A percentile compares a stretch with the other conserved stretches of the same genome.
Evolutionary conservation across 495 filamentous ascomycete genomes (phyloP).

Genomic region (Lichina pygmaea): DNA sequence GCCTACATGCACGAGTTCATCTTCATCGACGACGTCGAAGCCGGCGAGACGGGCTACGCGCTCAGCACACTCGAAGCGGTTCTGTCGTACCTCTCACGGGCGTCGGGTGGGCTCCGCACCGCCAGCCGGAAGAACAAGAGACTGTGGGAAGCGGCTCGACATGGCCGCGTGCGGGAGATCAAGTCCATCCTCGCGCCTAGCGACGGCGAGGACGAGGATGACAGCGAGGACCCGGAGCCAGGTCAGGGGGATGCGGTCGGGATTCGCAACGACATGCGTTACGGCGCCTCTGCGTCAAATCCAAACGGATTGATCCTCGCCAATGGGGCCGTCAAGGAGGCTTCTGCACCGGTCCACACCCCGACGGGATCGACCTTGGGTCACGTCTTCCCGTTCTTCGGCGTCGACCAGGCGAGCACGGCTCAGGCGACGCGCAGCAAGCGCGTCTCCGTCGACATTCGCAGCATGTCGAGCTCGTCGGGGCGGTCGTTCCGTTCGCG

Average conservation of each 20-base stretch:
- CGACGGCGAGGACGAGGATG: neutral
- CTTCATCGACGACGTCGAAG: slow-evolving; percentile 92
- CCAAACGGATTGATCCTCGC: neutral
- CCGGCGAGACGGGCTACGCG: slow-evolving; percentile 89
- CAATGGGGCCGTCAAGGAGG: slow-evolving; percentile 5
- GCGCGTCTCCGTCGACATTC: slow-evolving; percentile 62
- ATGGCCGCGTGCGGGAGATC: slow-evolving; percentile 47
- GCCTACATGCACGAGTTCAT: slow-evolving; percentile 89
- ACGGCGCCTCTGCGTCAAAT: neutral
- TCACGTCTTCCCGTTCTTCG: slow-evolving; percentile 75
- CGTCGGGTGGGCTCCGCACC: slow-evolving; percentile 53
- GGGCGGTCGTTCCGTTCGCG: slow-evolving; percentile 50
- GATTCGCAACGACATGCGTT: too few relatives aligned
- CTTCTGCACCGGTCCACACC: slow-evolving; percentile 2
- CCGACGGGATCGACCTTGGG: slow-evolving; percentile 28
- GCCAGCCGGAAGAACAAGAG: slow-evolving; percentile 66
- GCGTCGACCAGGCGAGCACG: neutral
- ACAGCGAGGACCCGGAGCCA: neutral
- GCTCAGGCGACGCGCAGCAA: slow-evolving; percentile 24
- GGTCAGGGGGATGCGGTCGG: too few relatives aligned
- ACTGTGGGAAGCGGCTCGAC: slow-evolving; percentile 64
- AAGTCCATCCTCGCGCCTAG: slow-evolving; percentile 51
- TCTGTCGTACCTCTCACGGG: slow-evolving; percentile 62
- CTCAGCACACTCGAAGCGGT: slow-evolving; percentile 93
- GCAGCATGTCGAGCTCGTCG: slow-evolving; percentile 75